Evolutionary conservation across 148 eudicot species (phyloP), one percentile per base, ranked within the genome.

Genomic region (Chenopodium formosanum): DNA sequence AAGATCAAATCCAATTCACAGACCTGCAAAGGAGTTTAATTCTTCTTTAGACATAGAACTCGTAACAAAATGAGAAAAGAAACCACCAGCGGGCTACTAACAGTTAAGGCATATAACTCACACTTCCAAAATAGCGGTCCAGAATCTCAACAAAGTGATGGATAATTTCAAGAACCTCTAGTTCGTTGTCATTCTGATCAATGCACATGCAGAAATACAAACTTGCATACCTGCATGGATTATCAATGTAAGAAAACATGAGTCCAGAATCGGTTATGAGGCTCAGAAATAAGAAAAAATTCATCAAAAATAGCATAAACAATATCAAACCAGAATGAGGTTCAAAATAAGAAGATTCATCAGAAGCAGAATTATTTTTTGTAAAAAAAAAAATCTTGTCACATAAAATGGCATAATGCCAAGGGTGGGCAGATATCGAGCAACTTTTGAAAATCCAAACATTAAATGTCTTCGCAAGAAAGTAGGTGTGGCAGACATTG

Each of bases 121-220:
- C 98, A 90, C 97, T 95, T 69, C 98, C 98, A 73, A 93, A 95
- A 83, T 95, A 95, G 71, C 97, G 97, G 83, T 95, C 97, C 31
- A 95, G 91, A 81, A 93, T 88, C 90, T 93, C 97, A 72, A 95
- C 98, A 81, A 70, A 95, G 83, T 95, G 97, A 79, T 95, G 98
- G 56, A 95, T 89, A 79, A 95, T 88, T 88, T 95, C 97, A 73
- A 95, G 98, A 79, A 91, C 79, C 89, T 95, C 98, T 71, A 95
- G 82, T 81, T 93, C 98, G 85, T 95, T 95, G 87, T 95, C 98
- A 23, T 95, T 91, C 84, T 90, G 91, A 81, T 92, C 88, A 85
- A 95, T 87, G 85, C 98, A 95, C 97, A 95, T 95, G 80, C 98
- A 95, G 86, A 95, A 95, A 78, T 95, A 95, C 76, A 95, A 88